These are phyloP conservation scores for Acacia melanoxylon DNA, from an alignment of 306 rosid species.

Conservation along the genomic window DNA sequence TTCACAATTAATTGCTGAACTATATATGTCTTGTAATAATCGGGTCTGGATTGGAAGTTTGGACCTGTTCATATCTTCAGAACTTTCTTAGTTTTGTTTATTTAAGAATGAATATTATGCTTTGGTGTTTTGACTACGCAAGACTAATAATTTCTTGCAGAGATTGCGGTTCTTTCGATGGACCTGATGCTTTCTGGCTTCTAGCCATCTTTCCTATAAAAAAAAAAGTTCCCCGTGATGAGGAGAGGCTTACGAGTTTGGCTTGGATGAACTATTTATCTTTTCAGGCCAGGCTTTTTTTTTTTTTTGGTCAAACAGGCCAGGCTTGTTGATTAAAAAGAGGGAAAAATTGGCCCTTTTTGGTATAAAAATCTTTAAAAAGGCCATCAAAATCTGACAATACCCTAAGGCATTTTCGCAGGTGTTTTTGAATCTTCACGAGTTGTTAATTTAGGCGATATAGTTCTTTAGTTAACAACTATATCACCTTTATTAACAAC, in stretches of 20 bases:
- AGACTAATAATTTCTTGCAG: slow-evolving; percentile 5
- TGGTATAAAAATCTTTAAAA: too few relatives aligned
- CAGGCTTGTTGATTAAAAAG: neutral
- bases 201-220: too few relatives aligned
- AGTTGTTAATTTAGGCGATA: too few relatives aligned
- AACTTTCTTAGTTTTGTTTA: neutral
- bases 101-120: neutral
- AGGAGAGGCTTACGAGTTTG: neutral
- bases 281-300: neutral
- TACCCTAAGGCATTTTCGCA: too few relatives aligned
- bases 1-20: slow-evolving; percentile 25
- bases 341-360: too few relatives aligned
- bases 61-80: slow-evolving; percentile 14
- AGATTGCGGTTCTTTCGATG: slow-evolving; percentile 5
- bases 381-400: too few relatives aligned
- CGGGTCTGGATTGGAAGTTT: slow-evolving; percentile 28
- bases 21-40: neutral
- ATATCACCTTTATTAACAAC: too few relatives aligned
- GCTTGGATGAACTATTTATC: neutral
- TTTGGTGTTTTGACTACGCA: neutral
- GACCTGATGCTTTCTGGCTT: too few relatives aligned
- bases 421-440: too few relatives aligned
- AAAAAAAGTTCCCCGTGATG: slow-evolving; percentile 1
- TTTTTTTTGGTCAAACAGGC: too few relatives aligned
- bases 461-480: too few relatives aligned